Evolutionary conservation across 192 early-diverging fungal genomes (phyloP), one percentile per base, ranked within the genome.

Genomic region (Dimargaris cristalligena): DNA sequence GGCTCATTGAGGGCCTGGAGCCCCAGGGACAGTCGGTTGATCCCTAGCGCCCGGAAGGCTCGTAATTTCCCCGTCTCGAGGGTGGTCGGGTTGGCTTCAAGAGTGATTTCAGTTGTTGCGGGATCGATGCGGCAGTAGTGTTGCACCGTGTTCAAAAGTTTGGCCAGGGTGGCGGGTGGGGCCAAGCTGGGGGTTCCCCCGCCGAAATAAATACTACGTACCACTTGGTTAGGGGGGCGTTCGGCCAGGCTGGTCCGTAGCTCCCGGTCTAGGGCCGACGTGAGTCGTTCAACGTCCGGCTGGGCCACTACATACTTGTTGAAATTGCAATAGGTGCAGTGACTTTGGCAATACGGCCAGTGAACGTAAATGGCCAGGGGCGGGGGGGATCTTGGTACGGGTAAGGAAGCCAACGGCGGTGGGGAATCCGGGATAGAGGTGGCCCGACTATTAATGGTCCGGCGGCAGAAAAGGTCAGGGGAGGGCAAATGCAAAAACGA

Each of bases 171-270:
- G 16, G 25, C 44, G 1, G 70, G 70, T n/a, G 47, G 60, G n/a
- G 74, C 67, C n/a, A 79, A 64, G 49, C 67, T 68, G 14, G 78
- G 78, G 30, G 78, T 77, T 38, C 78, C 78, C 30, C 78, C 78
- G 61, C 78, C 78, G 72, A 80, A 78, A 60, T 77, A 75, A 26
- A 73, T 64, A 55, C 65, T 69, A 25, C 33, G 59, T 2, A 75
- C 54, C 30, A 26, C 28, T n/a, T 62, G 66, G 45, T 58, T n/a
- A n/a, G n/a, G n/a, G n/a, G n/a, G 51, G 23, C 16, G 57, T 51
- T 70, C 60, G 1, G 59, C 49, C 44, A 71, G 54, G n/a, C 44
- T 41, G 16, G 65, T 66, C 14, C 31, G 31, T 4, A 71, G 65
- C 58, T 69, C 69, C 14, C 61, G 20, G 11, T 70, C 26, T 41